These are phyloP conservation scores for Dactylella cylindrospora DNA, from an alignment of 2,329 filamentous ascomycete species.

Conservation along the genomic window DNA sequence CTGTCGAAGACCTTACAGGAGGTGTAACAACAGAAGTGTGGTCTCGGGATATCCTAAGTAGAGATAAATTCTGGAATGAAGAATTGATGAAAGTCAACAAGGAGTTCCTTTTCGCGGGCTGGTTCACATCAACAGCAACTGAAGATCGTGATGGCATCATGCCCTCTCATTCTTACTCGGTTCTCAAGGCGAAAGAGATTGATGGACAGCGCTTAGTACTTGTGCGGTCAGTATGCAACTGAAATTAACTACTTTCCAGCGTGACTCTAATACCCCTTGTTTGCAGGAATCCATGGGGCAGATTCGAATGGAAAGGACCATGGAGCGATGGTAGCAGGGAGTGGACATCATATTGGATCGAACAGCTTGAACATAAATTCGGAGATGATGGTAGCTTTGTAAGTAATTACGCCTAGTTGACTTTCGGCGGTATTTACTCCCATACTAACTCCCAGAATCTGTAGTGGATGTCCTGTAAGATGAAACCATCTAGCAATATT, in stretches of 20 bases:
- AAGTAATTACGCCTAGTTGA: slow-evolving; percentile 45
- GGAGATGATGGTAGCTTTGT: slow-evolving; percentile 67
- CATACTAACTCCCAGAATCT: slow-evolving; percentile 2
- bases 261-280: background rate
- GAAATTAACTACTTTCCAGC: slow-evolving; percentile 4
- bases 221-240: slow-evolving; percentile 52
- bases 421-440: background rate
- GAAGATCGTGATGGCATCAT: slow-evolving; percentile 57
- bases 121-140: slow-evolving; percentile 23
- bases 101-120: slow-evolving; percentile 67
- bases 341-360: slow-evolving; percentile 79
- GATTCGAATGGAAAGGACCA: slow-evolving; percentile 75
- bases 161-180: slow-evolving; percentile 63
- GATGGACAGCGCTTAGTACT: slow-evolving; percentile 55
- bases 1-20: slow-evolving; percentile 64
- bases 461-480: slow-evolving; percentile 56
- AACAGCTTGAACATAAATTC: slow-evolving; percentile 71
- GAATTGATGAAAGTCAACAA: slow-evolving; percentile 78
- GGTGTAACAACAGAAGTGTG: slow-evolving; percentile 71
- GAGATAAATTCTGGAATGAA: slow-evolving; percentile 79
- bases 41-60: slow-evolving; percentile 71
- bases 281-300: slow-evolving; percentile 75
- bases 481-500: slow-evolving; percentile 53
- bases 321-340: slow-evolving; percentile 83
- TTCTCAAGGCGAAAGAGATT: slow-evolving; percentile 59